Percentiles rank a stretch among this genome's conserved stretches.
Evolutionary conservation across 306 rosid genomes (phyloP).

Genomic region (Corylus americana): DNA sequence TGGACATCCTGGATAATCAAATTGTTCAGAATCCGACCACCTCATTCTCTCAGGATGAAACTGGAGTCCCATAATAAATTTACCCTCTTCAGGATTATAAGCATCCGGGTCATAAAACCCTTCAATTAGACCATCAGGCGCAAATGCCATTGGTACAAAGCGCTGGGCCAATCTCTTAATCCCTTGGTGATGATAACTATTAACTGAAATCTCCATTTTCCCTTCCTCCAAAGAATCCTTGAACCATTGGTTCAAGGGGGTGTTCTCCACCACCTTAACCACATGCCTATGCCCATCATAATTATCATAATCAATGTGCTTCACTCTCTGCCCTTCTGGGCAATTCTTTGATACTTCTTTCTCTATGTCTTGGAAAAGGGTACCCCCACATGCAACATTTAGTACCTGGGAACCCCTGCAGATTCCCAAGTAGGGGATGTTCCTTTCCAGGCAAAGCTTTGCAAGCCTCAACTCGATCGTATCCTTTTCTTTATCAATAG

Average conservation of each 20-base stretch:
- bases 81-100: conserved; percentile 86
- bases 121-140: conserved; percentile 81
- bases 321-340: conserved; percentile 42
- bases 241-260: conserved; percentile 86
- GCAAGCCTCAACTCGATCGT: conserved; percentile 80
- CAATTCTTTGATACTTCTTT: conserved; percentile 53
- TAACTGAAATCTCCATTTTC: conserved; percentile 66
- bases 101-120: conserved; percentile 90
- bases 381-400: conserved; percentile 92
- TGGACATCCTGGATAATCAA: conserved; percentile 89
- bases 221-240: conserved; percentile 59
- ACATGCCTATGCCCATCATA: conserved; percentile 90
- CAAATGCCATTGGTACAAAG: conserved; percentile 83
- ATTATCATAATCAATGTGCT: conserved; percentile 73
- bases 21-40: conserved; percentile 65
- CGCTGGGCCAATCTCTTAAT: conserved; percentile 81
- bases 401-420: conserved; percentile 88
- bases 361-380: conserved; percentile 73
- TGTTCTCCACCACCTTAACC: conserved; percentile 60
- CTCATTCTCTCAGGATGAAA: conserved; percentile 97
- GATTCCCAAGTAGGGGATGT: conserved; percentile 89
- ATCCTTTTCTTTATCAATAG: conserved; percentile 83
- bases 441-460: conserved; percentile 83
- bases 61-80: conserved; percentile 93
- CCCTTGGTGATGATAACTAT: conserved; percentile 97